Conservation (phyloP, 2,329 filamentous ascomycete genomes). For the Ceratocystis eucalypticola region DNA sequence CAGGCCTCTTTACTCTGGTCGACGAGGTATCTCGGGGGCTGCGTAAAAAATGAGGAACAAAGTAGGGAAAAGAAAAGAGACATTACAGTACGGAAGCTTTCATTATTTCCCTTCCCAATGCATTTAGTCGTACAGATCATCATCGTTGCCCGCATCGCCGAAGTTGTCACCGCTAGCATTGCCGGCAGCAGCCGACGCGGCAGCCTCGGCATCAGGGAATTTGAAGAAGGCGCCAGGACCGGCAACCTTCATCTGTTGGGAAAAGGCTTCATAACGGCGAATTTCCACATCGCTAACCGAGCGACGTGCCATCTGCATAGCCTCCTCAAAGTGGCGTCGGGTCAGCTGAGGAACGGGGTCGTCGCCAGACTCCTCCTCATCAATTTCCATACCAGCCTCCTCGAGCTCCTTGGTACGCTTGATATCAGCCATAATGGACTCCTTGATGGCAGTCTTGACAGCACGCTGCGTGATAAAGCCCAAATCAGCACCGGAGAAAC, state of each 20-base stretch:
- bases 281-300: conserved; percentile 97
- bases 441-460: conserved; percentile 98
- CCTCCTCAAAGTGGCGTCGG: conserved; percentile 95
- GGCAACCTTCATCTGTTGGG: conserved; percentile 97
- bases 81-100: not conserved
- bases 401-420: conserved; percentile 82
- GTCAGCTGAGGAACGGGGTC: conserved; percentile 94
- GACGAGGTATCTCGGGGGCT: not conserved
- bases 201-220: conserved; percentile 59
- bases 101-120: not conserved
- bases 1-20: too few species aligned
- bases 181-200: conserved; percentile 38
- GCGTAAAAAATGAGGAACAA: conserved; percentile 3
- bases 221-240: conserved; percentile 96
- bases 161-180: conserved; percentile 48
- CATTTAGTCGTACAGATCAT: conserved; percentile 70
- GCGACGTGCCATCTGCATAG: conserved; percentile 85
- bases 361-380: conserved; percentile 67
- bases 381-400: conserved; percentile 57
- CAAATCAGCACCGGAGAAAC: conserved; percentile 98
- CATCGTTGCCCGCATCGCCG: conserved; percentile 81
- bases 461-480: conserved; percentile 98
- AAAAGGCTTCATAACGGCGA: conserved; percentile 93
- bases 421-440: conserved; percentile 80
- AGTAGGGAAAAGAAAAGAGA: not conserved